Evolutionary conservation across 129 eudicot species (phyloP), one percentile per base, ranked within the genome.

Genomic region (Escallonia rubra): DNA sequence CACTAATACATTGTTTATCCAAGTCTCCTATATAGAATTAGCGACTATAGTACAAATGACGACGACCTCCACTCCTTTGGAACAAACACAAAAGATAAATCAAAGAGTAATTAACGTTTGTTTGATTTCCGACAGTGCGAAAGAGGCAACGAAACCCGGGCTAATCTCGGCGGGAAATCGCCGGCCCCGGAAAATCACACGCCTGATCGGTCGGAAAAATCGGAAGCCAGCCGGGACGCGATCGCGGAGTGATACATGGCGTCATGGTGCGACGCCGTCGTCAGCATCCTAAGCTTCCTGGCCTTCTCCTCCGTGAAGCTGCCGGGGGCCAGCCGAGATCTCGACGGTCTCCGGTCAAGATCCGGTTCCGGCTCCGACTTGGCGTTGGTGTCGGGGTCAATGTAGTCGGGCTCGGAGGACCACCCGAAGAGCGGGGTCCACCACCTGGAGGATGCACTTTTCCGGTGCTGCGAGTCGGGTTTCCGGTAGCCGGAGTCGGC

Each of bases 221-320:
- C 97, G 3, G 95, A 82, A 45, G 97, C 97, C 11, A 91, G 82
- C 15, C 96, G 78, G 58, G 97, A 80, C 42, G 97, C 96, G 49
- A 91, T 91, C 57, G 92, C 95, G 8, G 97, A 91, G 67, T 90
- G 97, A 63, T 90, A 90, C 97, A 90, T 90, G 72, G 68, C 80
- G 44, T 84, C 97, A 16, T 90, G 97, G 72, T 53, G 74, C 80
- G 86, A 65, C 71, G 72, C 67, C 14, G 41, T 57, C 10, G 89
- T 82, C 97, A 87, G 83, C 74, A 61, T 64, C 65, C 94, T 67
- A 3, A 89, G 82, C 80, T 80, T 86, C 83, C 59, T 77, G 44
- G 96, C 96, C 72, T 89, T 89, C 65, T 89, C 90, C 54, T 83
- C 96, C 6, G 94, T 89, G 57, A 89, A 86, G 0, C 73, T 68